Evolutionary conservation across 768 basidiomycete genomes (phyloP).

Genomic region (Psilocybe azurescens): DNA sequence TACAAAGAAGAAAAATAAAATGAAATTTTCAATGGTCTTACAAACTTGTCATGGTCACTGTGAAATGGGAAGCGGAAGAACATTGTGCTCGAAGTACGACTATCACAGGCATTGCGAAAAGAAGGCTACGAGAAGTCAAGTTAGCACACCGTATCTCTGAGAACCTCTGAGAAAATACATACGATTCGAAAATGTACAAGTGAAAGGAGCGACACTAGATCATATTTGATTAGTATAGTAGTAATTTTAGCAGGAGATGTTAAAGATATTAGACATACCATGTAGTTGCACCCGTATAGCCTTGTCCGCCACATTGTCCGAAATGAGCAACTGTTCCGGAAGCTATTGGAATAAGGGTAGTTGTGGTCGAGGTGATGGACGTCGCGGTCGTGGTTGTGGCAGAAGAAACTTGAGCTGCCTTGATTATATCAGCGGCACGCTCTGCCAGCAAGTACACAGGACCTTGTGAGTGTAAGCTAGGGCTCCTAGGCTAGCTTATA

Average conservation of each 20-base stretch:
- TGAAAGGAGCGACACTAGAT: background rate
- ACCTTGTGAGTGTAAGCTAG: constrained; percentile 35
- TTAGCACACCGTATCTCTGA: background rate
- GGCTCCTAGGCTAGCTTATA: constrained; percentile 27
- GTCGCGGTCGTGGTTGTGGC: background rate
- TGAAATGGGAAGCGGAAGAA: no score
- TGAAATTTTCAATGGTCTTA: no score
- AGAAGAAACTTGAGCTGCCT: background rate
- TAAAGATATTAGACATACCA: background rate
- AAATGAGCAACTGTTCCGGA: background rate
- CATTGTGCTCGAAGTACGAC: no score
- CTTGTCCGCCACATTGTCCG: background rate
- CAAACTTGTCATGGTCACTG: no score
- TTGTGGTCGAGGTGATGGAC: background rate
- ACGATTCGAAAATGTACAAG: background rate
- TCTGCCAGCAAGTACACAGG: constrained; percentile 26
- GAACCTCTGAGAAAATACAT: background rate
- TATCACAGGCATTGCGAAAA: background rate
- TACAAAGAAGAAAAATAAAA: no score
- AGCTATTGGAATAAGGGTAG: background rate
- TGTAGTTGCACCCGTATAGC: background rate
- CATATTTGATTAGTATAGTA: background rate
- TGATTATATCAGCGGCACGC: constrained; percentile 24
- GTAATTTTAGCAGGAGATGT: background rate
- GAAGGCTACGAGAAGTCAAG: background rate